Evolutionary conservation across 805 yeast genomes (phyloP).

Genomic region (Saturnispora zaruensis): DNA sequence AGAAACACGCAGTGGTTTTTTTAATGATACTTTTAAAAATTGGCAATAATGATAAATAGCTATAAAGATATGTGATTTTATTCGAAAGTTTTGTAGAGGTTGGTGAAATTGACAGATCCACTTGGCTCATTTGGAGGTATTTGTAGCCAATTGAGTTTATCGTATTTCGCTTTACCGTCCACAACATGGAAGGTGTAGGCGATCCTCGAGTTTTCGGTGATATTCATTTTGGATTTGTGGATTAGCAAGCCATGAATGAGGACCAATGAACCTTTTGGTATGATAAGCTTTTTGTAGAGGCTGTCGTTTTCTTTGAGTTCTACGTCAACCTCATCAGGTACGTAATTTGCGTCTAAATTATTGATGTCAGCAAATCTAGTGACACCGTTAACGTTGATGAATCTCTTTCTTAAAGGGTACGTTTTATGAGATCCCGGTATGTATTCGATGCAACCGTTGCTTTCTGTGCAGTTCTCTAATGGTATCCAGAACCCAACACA

Average conservation of each 20-base stretch:
- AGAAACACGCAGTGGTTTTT: constrained; percentile 19
- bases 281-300: constrained; percentile 44
- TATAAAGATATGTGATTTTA: not conserved
- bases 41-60: constrained; percentile 4
- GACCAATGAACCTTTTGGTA: constrained; percentile 65
- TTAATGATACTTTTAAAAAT: constrained; percentile 13
- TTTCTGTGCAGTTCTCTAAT: constrained; percentile 57
- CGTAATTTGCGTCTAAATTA: constrained; percentile 16
- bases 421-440: constrained; percentile 64
- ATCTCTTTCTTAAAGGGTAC: constrained; percentile 49
- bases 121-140: constrained; percentile 45
- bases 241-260: constrained; percentile 63
- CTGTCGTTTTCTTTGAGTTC: constrained; percentile 26
- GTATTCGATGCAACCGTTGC: constrained; percentile 63
- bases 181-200: constrained; percentile 78
- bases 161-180: constrained; percentile 58
- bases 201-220: constrained; percentile 47
- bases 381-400: constrained; percentile 51
- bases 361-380: constrained; percentile 41
- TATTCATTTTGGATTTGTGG: constrained; percentile 61
- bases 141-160: constrained; percentile 66
- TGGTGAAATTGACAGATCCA: constrained; percentile 56
- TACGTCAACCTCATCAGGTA: constrained; percentile 19
- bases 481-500: constrained; percentile 82
- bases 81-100: constrained; percentile 26